phyloP scores from a whole-genome alignment of 192 early-diverging fungal genomes.

The Hyaloraphidium curvatum region DNA sequence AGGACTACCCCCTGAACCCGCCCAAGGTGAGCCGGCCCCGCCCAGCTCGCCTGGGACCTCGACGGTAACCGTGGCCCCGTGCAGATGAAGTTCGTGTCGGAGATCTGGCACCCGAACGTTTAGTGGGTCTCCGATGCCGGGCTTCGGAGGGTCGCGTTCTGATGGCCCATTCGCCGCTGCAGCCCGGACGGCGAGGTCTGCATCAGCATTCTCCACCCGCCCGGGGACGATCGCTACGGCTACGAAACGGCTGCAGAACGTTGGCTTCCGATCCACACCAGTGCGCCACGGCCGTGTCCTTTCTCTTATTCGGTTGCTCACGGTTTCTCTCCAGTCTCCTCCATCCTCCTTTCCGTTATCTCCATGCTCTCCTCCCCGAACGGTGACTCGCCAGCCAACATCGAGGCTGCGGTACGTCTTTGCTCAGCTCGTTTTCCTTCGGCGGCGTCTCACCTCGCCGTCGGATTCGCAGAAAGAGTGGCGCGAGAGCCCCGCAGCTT shows the following conservation, averaged over 20 bases:
- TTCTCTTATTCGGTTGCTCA: not conserved
- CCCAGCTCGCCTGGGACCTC: too few relatives aligned
- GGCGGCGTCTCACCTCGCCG: not conserved
- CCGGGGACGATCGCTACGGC: slow-evolving; percentile 66
- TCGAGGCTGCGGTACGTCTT: slow-evolving; percentile 70
- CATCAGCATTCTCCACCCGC: slow-evolving; percentile 81
- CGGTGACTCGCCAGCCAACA: slow-evolving; percentile 85
- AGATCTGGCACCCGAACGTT: slow-evolving; percentile 92
- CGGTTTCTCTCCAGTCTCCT: slow-evolving; percentile 42
- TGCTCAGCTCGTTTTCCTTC: slow-evolving; percentile 1
- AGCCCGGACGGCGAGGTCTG: slow-evolving; percentile 81
- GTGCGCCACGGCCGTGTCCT: not conserved
- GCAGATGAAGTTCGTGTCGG: slow-evolving; percentile 56
- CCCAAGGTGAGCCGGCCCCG: too few relatives aligned
- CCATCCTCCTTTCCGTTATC: slow-evolving; percentile 75
- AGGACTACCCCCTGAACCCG: slow-evolving; percentile 67
- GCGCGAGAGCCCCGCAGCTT: slow-evolving; percentile 43
- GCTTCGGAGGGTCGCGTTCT: not conserved
- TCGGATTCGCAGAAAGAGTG: slow-evolving; percentile 42
- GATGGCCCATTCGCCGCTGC: slow-evolving; percentile 15
- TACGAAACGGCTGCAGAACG: slow-evolving; percentile 88
- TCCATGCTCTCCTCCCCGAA: slow-evolving; percentile 84
- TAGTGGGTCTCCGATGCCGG: slow-evolving; percentile 1
- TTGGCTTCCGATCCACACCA: slow-evolving; percentile 86
- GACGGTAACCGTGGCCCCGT: not conserved